Conservation (phyloP, 352 stramenopile species). For the Halophytophthora polymorphica region DNA sequence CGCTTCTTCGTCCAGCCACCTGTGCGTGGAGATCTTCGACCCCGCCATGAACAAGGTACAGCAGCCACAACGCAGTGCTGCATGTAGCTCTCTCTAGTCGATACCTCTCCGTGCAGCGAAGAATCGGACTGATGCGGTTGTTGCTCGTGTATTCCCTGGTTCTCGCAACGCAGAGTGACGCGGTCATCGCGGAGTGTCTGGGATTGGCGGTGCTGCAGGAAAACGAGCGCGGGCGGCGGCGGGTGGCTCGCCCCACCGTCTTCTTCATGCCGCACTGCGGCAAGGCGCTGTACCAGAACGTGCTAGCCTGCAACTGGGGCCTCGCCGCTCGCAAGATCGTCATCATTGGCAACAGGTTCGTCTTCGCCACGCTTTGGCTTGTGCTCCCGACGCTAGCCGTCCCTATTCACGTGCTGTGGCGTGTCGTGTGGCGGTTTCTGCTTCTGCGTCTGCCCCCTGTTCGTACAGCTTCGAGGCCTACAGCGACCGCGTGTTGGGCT, state of each 20-base stretch:
- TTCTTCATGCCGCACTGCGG: conserved; percentile 93
- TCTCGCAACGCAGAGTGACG: conserved; percentile 41
- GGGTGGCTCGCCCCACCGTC: conserved; percentile 43
- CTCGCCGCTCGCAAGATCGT: conserved; percentile 34
- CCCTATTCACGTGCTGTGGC: conserved; percentile 5
- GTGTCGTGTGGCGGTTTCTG: too few species aligned
- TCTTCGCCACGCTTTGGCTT: neutral
- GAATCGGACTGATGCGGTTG: neutral
- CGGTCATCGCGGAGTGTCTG: conserved; percentile 42
- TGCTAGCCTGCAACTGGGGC: conserved; percentile 81
- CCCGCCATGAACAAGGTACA: conserved; percentile 76
- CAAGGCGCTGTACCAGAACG: conserved; percentile 86
- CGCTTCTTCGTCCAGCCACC: conserved; percentile 3
- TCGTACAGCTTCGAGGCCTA: conserved; percentile 68
- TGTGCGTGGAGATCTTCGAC: conserved; percentile 55
- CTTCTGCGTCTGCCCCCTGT: neutral
- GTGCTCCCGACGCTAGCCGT: neutral
- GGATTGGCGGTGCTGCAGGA: conserved; percentile 40
- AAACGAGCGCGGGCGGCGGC: conserved; percentile 63
- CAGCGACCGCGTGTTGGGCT: conserved; percentile 55
- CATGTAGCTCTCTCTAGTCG: neutral
- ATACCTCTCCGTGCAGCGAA: neutral
- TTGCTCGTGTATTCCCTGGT: conserved; percentile 1
- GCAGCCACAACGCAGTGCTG: neutral
- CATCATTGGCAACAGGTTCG: conserved; percentile 87